These are phyloP conservation scores for Lyophyllum decastes DNA, from an alignment of 768 basidiomycete species.

Conservation along the genomic window DNA sequence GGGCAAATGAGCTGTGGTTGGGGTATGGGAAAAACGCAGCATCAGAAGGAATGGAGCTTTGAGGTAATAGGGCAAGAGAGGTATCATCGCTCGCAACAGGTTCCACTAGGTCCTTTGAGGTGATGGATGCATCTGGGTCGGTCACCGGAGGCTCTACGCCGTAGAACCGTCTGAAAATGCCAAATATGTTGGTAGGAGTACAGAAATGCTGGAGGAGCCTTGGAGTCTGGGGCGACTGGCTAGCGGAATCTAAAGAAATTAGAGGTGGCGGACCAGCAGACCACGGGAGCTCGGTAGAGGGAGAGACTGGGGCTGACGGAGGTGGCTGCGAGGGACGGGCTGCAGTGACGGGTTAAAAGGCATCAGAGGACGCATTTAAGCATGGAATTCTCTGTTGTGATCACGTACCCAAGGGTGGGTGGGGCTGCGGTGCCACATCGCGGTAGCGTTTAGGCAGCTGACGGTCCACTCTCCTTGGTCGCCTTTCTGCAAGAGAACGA, in stretches of 20 bases:
- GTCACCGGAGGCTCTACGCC: background rate
- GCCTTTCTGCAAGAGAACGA: too few species aligned
- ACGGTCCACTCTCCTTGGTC: background rate
- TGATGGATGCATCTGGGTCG: background rate
- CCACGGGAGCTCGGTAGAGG: too few species aligned
- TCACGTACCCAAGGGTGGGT: background rate
- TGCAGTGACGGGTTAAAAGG: too few species aligned
- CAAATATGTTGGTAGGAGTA: background rate
- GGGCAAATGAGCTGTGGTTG: constrained; percentile 10
- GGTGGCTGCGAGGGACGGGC: too few species aligned
- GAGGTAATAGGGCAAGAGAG: background rate
- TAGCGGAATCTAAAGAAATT: too few species aligned
- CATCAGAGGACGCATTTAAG: too few species aligned
- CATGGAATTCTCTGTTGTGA: too few species aligned
- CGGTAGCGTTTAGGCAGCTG: background rate
- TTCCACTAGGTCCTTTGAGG: background rate
- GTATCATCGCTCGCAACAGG: background rate
- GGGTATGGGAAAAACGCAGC: constrained; percentile 4
- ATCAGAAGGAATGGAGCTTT: background rate
- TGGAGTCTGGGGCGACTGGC: too few species aligned
- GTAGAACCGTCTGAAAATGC: background rate
- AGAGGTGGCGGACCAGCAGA: background rate
- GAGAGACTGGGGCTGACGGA: too few species aligned
- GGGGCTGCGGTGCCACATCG: background rate
- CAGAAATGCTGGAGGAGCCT: background rate